Evolutionary conservation across 2,329 filamentous ascomycete species (phyloP), one percentile per base, ranked within the genome.

Genomic region (Botrytis hyacinthi): DNA sequence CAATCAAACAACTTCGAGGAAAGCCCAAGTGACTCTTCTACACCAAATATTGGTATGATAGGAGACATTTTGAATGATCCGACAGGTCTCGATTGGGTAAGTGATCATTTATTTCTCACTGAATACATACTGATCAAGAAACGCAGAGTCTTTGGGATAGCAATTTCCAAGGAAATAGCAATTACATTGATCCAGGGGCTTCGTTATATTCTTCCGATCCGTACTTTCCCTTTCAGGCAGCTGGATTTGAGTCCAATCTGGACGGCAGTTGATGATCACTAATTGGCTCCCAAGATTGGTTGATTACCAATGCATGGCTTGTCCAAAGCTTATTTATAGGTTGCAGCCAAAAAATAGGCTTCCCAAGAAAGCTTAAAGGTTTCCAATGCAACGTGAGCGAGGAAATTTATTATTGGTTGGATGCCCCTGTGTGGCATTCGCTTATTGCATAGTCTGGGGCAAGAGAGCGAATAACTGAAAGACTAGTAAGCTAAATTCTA

Each of bases 131-230:
- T 51, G 37, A 61, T 40, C 10, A 40, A 35, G 6, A 68, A 42
- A n/a, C 48, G 46, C 40, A 73, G 72, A 57, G 54, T 60, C 66
- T 73, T 22, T 73, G 72, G 72, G 72, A 73, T 51, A 73, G 42
- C 35, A 57, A 63, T 32, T 71, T 69, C 32, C 70, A 73, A 65
- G 62, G 68, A 26, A 42, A 10, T 32, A 61, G 51, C 42, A 48
- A 37, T 32, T 68, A 32, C 37, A 29, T 71, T 48, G 40, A 72
- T 59, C 6, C 62, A 16, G 62, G 40, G 18, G 37, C 59, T 46
- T 44, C 54, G 40, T 10, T 62, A 10, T 67, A 12, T 48, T 35
- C 70, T 67, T 54, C 60, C 37, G 37, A 72, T 42, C 22, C 35
- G 35, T 42, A 67, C 62, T 54, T 72, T 44, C 71, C 61, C 48